phyloP scores from a whole-genome alignment of 2,329 filamentous ascomycete genomes.

The Epichloe scottii region DNA sequence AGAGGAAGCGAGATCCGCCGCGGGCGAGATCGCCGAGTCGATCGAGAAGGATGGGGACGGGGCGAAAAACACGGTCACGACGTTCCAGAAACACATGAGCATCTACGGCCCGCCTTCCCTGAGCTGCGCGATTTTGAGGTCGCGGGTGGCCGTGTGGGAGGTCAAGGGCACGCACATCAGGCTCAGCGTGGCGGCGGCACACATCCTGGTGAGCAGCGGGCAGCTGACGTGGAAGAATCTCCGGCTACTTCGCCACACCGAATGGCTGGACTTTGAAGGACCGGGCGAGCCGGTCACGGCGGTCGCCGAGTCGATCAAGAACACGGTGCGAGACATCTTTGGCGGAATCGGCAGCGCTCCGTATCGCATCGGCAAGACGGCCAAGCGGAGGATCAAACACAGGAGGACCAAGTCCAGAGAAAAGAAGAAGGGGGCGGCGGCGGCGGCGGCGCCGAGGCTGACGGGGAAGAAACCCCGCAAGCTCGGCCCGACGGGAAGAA shows the following conservation, averaged over 20 bases:
- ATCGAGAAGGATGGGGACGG: conserved; percentile 56
- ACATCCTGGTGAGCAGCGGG: conserved; percentile 49
- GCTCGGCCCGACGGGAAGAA: neutral
- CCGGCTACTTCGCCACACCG: conserved; percentile 50
- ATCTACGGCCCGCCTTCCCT: conserved; percentile 41
- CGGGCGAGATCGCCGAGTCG: conserved; percentile 43
- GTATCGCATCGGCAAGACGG: conserved; percentile 44
- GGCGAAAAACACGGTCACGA: conserved; percentile 53
- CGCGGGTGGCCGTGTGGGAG: conserved; percentile 53
- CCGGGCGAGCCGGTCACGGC: conserved; percentile 63
- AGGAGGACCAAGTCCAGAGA: conserved; percentile 35
- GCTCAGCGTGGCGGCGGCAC: conserved; percentile 51
- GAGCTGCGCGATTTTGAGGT: conserved; percentile 52
- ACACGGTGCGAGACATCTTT: conserved; percentile 44
- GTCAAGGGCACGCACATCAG: conserved; percentile 47
- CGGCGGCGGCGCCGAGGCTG: neutral
- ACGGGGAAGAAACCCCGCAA: neutral
- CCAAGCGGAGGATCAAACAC: conserved; percentile 31
- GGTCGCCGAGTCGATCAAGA: conserved; percentile 46
- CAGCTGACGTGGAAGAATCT: conserved; percentile 51
- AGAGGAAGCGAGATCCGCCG: conserved; percentile 45
- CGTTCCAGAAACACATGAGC: conserved; percentile 50
- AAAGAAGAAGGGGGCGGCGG: conserved; percentile 21
- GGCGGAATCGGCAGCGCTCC: conserved; percentile 54
- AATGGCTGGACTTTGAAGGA: conserved; percentile 69